phyloP scores from a whole-genome alignment of 192 early-diverging fungal species.

The Mortierella alpina region DNA sequence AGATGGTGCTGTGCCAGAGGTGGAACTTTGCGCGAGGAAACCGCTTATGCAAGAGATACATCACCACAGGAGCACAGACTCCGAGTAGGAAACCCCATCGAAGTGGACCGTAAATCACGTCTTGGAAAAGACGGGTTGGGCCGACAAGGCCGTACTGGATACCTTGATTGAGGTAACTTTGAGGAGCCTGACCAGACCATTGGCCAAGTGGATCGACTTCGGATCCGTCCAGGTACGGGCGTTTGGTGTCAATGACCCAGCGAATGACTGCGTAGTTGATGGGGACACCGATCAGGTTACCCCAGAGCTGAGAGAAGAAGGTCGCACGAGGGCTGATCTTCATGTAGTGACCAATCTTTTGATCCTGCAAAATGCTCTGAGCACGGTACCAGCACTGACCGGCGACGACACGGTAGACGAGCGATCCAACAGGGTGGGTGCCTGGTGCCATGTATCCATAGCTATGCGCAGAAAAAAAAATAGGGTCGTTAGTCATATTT shows the following conservation, averaged over 20 bases:
- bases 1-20: slow-evolving; percentile 57
- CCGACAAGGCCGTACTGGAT: slow-evolving; percentile 54
- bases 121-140: slow-evolving; percentile 47
- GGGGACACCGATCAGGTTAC: slow-evolving; percentile 55
- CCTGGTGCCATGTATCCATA: slow-evolving; percentile 59
- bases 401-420: slow-evolving; percentile 54
- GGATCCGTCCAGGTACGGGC: slow-evolving; percentile 55
- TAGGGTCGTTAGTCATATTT: no score
- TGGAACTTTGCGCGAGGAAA: slow-evolving; percentile 57
- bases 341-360: slow-evolving; percentile 55
- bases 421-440: slow-evolving; percentile 45
- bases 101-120: slow-evolving; percentile 52
- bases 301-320: slow-evolving; percentile 54
- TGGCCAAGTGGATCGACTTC: slow-evolving; percentile 57
- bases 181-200: slow-evolving; percentile 49
- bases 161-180: slow-evolving; percentile 50
- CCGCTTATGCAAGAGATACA: slow-evolving; percentile 55
- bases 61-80: slow-evolving; percentile 36
- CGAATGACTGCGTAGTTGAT: slow-evolving; percentile 56
- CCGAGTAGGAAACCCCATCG: slow-evolving; percentile 59
- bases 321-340: slow-evolving; percentile 52
- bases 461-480: not conserved
- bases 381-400: slow-evolving; percentile 60
- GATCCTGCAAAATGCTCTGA: slow-evolving; percentile 52
- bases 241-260: slow-evolving; percentile 57